These are phyloP conservation scores for Ophiosphaerella korrae DNA, from an alignment of 2,329 filamentous ascomycete genomes.

Conservation along the genomic window DNA sequence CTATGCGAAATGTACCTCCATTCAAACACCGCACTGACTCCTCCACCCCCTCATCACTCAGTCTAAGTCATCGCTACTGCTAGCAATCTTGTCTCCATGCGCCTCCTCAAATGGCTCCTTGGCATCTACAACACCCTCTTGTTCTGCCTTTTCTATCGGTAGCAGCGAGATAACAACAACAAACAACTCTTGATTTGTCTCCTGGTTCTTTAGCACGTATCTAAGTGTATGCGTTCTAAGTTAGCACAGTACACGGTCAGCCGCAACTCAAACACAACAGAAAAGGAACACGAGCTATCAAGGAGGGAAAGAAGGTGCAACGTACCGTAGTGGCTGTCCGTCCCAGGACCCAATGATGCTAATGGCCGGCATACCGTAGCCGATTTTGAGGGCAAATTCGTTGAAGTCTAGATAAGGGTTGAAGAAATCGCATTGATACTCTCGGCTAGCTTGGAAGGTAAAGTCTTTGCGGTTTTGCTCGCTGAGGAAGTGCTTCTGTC, in stretches of 20 bases:
- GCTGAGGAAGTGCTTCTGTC: conserved; percentile 67
- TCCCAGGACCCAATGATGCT: conserved; percentile 81
- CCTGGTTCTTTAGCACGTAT: conserved; percentile 86
- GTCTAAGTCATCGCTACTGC: conserved; percentile 28
- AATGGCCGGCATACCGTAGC: conserved; percentile 68
- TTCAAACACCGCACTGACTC: background rate
- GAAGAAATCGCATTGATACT: conserved; percentile 76
- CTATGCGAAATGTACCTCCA: background rate
- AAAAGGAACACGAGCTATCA: conserved; percentile 44
- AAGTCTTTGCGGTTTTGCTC: conserved; percentile 62
- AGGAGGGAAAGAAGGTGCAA: conserved; percentile 8
- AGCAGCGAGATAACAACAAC: conserved; percentile 82
- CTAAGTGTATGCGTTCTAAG: conserved; percentile 79
- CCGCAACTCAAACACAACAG: conserved; percentile 21
- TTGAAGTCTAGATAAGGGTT: conserved; percentile 93
- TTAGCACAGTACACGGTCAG: conserved; percentile 29
- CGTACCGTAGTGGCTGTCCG: conserved; percentile 73
- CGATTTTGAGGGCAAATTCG: conserved; percentile 67
- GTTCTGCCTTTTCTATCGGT: conserved; percentile 62
- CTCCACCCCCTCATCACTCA: background rate
- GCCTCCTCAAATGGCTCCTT: conserved; percentile 32
- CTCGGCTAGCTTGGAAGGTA: conserved; percentile 65
- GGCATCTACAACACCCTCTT: conserved; percentile 24
- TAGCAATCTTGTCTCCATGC: conserved; percentile 19
- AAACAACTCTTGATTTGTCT: conserved; percentile 75